Base-by-base conservation (phyloP, 352 stramenopile species). In the Globisporangium nagaii region DNA sequence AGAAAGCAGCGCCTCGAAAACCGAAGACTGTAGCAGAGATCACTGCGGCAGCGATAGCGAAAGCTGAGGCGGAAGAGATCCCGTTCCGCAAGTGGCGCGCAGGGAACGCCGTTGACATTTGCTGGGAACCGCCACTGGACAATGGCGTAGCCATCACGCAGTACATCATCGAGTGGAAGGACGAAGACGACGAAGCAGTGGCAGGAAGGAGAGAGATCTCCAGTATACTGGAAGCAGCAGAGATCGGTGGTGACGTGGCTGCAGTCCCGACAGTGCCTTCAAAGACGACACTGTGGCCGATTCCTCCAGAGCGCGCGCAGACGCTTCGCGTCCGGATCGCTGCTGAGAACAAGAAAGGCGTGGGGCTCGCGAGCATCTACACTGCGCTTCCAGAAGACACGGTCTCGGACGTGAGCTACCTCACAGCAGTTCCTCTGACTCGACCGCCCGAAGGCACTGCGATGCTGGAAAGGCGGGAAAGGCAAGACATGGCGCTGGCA, bases 131-230 rank as follows among this genome's bases (percentile, higher is more conserved):
- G 2, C 83, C 83, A 34, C 13, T 68, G 6, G 69, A 87, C 31
- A 89, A 90, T 43, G 83, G 83, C 0, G 65, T 76, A 17, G 15
- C 58, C 0, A 86, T 93, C 43, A 79, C 65, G 8, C 70, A 86
- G 51, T 93, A 88, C 34, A 40, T 78, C 4, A 51, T 91, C 4
- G 83, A 93, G 41, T 93, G 83, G 83, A 72, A 73, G 28, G 74
- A 84, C 22, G 73, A 84, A 34, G 64, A 49, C 22, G 69, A 71
- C 5, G 55, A 73, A 13, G 60, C 61, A n/a, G 32, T 66, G 22
- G 42, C 60, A 7, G 57, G 57, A 24, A 63, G 30, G 44, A 63
- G 50, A 36, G 44, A 55, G 9, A 20, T 58, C 8, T 25, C 41
- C 9, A 28, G 41, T 13, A 13, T 19, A 41, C 28, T 49, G 40